These are phyloP conservation scores for Stephania yunnanensis DNA, from an alignment of 164 flowering plant species.

Conservation along the genomic window DNA sequence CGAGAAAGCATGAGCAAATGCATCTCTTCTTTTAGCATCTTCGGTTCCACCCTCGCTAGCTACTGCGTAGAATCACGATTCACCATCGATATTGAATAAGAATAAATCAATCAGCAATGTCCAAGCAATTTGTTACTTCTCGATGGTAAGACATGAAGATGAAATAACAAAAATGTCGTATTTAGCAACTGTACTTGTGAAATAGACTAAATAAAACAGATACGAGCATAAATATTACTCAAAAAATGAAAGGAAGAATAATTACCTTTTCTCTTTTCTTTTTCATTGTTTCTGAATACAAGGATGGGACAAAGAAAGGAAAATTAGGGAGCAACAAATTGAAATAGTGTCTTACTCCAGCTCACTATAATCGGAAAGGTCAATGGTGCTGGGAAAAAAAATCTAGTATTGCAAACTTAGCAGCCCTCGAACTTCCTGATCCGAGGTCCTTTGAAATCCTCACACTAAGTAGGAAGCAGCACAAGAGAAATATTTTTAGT, in stretches of 20 bases:
- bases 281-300: neutral
- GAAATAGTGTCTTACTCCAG: conserved; percentile 61
- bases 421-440: no score
- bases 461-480: no score
- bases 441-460: no score
- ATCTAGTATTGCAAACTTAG: neutral
- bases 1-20: conserved; percentile 97
- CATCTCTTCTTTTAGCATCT: conserved; percentile 97
- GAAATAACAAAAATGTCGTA: neutral
- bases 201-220: conserved; percentile 9
- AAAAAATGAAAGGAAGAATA: neutral
- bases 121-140: neutral
- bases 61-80: conserved; percentile 63
- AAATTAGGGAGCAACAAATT: neutral
- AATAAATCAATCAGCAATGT: no score
- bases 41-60: conserved; percentile 99
- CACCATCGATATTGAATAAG: neutral
- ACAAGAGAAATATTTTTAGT: no score
- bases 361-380: conserved; percentile 78
- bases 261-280: neutral
- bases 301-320: neutral
- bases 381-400: conserved; percentile 71
- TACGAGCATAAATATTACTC: neutral
- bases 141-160: neutral
- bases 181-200: neutral